Base-by-base conservation (phyloP, 2,329 filamentous ascomycete species). In the Neofusicoccum umdonicola region DNA sequence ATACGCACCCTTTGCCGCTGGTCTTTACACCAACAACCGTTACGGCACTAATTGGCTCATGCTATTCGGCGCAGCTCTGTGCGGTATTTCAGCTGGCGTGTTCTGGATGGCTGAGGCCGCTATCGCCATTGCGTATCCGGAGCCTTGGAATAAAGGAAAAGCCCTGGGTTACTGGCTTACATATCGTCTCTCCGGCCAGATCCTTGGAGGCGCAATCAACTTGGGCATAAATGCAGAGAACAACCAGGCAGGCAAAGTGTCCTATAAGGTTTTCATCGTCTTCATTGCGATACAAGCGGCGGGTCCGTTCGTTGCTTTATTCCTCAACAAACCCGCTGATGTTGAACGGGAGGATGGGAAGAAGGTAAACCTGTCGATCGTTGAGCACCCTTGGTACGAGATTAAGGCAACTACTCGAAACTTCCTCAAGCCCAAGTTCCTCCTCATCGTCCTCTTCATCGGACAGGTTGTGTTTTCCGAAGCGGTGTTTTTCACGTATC, bases 391-490 rank as follows among this genome's bases (percentile, higher is more conserved):
- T 0, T 84, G 81, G 76, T 77, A 77, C 17, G 89, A 92, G 73
- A 77, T 92, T 27, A 85, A 84, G 67, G 79, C 81, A 1, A 90
- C 85, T 0, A 78, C 80, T 0, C 83, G 80, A 63, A 77, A 87
- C 0, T 90, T 91, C 68, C 76, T 88, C 37, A 85, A 79, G 1
- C 85, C 81, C 44, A 83, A 83, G 34, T 91, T 90, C 64, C 78
- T 91, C 0, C 78, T 91, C 0, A 80, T 91, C 1, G 74, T 91
- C 2, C 82, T 88, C 0, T 86, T 90, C 68, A 91, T 92, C 42
- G 87, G 87, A 0, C 88, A 91, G 68, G 87, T 87, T 0, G 89
- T 90, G 0, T 92, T 89, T 71, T 79, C 87, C 0, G 89, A 92
- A 72, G 86, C 89, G 0, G 88, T 92, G 0, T 90, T 88, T 74